Percentiles rank a stretch among this genome's conserved stretches.
These are phyloP conservation scores for Mucor indicus DNA, from an alignment of 371 early-diverging fungal genomes.

Conservation along the genomic window DNA sequence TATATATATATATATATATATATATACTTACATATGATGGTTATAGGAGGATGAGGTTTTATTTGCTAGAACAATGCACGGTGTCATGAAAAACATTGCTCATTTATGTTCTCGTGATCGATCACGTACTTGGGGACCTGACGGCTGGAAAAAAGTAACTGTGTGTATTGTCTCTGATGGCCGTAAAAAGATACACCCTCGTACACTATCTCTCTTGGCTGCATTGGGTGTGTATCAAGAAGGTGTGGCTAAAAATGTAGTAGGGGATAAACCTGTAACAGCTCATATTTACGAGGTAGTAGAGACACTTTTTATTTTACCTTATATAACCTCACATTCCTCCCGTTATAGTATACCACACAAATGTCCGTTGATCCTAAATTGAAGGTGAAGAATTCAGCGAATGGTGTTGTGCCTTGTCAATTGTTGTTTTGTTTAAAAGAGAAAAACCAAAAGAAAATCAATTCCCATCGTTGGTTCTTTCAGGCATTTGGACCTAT, in stretches of 20 bases:
- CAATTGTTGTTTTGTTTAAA: slow-evolving; percentile 91
- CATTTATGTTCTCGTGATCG: slow-evolving; percentile 81
- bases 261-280: slow-evolving; percentile 62
- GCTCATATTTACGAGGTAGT: slow-evolving; percentile 95
- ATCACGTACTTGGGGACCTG: slow-evolving; percentile 78
- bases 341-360: slow-evolving; percentile 88
- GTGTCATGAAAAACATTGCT: slow-evolving; percentile 89
- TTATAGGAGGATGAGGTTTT: slow-evolving; percentile 83
- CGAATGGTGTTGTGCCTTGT: slow-evolving; percentile 75
- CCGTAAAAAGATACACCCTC: slow-evolving; percentile 72
- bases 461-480: slow-evolving; percentile 96
- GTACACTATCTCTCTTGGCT: slow-evolving; percentile 77
- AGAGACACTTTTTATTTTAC: no score
- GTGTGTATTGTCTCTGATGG: slow-evolving; percentile 89
- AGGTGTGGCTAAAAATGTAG: slow-evolving; percentile 76
- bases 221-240: slow-evolving; percentile 92
- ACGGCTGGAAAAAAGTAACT: slow-evolving; percentile 91
- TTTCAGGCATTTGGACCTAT: slow-evolving; percentile 89
- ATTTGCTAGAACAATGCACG: slow-evolving; percentile 87
- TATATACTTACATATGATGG: neutral
- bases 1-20: neutral
- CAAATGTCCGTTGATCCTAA: slow-evolving; percentile 73
- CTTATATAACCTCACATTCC: no score
- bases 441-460: slow-evolving; percentile 86
- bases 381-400: slow-evolving; percentile 64